These are phyloP conservation scores for Cytospora mali DNA, from an alignment of 2,329 filamentous ascomycete genomes.

Conservation along the genomic window DNA sequence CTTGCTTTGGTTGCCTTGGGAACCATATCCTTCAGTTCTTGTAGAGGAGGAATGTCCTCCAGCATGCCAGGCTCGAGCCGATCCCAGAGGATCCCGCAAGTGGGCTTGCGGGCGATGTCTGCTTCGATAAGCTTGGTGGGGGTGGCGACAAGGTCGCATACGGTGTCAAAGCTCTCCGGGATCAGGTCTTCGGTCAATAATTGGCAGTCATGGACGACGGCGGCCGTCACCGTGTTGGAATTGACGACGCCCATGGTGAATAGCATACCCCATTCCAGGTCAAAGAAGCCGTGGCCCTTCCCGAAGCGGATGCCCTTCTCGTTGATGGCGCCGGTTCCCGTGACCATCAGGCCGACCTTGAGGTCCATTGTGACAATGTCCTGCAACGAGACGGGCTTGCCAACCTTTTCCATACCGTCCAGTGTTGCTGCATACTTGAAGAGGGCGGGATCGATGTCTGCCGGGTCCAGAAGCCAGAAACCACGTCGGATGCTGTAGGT, in stretches of 20 bases:
- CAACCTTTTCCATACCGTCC: slow-evolving; percentile 49
- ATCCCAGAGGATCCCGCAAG: slow-evolving; percentile 42
- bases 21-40: slow-evolving; percentile 26
- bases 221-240: slow-evolving; percentile 35
- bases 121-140: slow-evolving; percentile 38
- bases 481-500: slow-evolving; percentile 46
- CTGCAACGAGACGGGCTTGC: slow-evolving; percentile 38
- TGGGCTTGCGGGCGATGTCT: slow-evolving; percentile 37
- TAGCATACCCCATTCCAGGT: slow-evolving; percentile 47
- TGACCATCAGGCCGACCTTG: slow-evolving; percentile 41
- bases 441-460: slow-evolving; percentile 33
- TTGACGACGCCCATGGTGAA: slow-evolving; percentile 38
- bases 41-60: slow-evolving; percentile 38
- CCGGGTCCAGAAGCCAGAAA: slow-evolving; percentile 45
- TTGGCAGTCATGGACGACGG: slow-evolving; percentile 46
- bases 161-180: slow-evolving; percentile 43
- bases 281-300: slow-evolving; percentile 45
- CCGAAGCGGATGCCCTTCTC: slow-evolving; percentile 42
- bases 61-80: slow-evolving; percentile 40
- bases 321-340: slow-evolving; percentile 45
- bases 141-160: slow-evolving; percentile 45
- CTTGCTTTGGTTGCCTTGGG: neutral
- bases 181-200: slow-evolving; percentile 40
- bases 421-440: slow-evolving; percentile 41
- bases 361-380: slow-evolving; percentile 38